Evolutionary conservation across 108 stramenopile species (phyloP).

Genomic region (Nannochloropsis salina): DNA sequence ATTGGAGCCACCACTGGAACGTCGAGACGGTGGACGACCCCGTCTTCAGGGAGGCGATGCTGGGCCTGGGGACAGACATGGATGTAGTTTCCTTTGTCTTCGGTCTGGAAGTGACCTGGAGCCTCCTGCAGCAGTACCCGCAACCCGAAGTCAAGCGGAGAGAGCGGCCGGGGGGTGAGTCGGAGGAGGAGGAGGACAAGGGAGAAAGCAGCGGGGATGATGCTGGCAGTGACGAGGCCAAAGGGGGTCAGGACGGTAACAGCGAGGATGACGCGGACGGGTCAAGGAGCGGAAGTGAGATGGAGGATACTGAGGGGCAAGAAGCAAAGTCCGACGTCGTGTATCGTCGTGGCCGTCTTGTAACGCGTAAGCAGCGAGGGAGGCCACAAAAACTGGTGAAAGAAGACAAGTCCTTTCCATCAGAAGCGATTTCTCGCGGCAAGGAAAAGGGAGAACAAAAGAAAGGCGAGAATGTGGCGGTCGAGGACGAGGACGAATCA

Average conservation of each 20-base stretch:
- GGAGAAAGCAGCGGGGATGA: constrained; percentile 8
- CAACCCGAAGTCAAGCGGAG: constrained; percentile 73
- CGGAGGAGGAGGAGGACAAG: constrained; percentile 6
- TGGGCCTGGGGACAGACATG: not conserved
- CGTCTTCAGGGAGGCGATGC: constrained; percentile 61
- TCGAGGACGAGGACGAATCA: no score
- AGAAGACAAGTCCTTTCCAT: not conserved
- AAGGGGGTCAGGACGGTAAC: constrained; percentile 26
- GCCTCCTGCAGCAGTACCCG: constrained; percentile 72
- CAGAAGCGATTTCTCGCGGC: not conserved
- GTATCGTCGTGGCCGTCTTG: not conserved
- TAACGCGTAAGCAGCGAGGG: not conserved
- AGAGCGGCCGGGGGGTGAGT: not conserved
- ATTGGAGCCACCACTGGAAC: constrained; percentile 79
- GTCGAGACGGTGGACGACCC: constrained; percentile 87
- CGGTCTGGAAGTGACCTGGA: constrained; percentile 87
- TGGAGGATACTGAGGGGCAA: not conserved
- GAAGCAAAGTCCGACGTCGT: not conserved
- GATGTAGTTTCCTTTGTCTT: constrained; percentile 80
- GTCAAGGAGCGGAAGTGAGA: not conserved
- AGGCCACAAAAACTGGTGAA: not conserved
- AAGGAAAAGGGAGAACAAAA: not conserved
- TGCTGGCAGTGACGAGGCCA: constrained; percentile 24
- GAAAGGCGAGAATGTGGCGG: not conserved
- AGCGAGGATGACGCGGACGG: constrained; percentile 23